Evolutionary conservation across 2,329 filamentous ascomycete species (phyloP).

Genomic region (Aspergillus nomiae): DNA sequence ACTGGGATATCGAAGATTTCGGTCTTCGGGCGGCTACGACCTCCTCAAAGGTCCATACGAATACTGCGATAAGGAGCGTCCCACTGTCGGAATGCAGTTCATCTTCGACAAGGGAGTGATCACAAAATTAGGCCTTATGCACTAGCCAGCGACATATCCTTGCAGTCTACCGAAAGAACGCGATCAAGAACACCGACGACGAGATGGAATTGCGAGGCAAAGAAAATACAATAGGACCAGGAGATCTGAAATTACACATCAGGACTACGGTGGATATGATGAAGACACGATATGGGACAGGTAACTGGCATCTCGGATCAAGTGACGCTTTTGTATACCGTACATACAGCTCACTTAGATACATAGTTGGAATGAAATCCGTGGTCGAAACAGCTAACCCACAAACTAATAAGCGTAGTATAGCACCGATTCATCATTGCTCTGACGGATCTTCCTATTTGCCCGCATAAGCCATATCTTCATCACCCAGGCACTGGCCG

Average conservation of each 20-base stretch:
- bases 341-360: background rate
- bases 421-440: conserved; percentile 18
- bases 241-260: too few relatives aligned
- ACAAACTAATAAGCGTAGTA: conserved; percentile 19
- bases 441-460: conserved; percentile 21
- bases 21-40: background rate
- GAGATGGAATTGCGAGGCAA: background rate
- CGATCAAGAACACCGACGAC: background rate
- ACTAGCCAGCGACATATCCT: background rate
- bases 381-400: background rate
- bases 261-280: background rate
- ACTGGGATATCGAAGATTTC: background rate
- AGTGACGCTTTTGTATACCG: background rate
- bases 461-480: conserved; percentile 18
- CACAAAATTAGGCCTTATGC: background rate
- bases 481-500: conserved; percentile 19
- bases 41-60: background rate
- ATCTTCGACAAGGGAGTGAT: background rate
- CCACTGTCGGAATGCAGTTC: background rate
- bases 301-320: background rate
- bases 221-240: background rate
- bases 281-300: background rate
- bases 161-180: background rate
- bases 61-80: background rate
- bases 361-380: background rate